Evolutionary conservation across 2,329 filamentous ascomycete genomes (phyloP).

Genomic region (Pseudonectria foliicola): DNA sequence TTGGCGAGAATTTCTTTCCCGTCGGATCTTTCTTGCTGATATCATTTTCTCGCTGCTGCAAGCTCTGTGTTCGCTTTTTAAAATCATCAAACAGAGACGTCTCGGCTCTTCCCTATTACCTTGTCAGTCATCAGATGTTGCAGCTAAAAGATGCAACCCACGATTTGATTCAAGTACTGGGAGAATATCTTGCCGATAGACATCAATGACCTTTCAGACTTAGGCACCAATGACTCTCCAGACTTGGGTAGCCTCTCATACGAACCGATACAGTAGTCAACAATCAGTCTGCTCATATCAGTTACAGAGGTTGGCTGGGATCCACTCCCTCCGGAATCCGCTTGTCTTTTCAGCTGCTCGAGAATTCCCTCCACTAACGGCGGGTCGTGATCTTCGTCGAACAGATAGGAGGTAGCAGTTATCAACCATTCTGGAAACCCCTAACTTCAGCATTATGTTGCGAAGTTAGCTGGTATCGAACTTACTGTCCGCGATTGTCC

Average conservation of each 20-base stretch:
- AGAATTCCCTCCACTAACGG: neutral
- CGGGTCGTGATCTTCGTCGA: neutral
- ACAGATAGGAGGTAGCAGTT: conserved; percentile 1
- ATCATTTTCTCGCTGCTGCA: too few relatives aligned
- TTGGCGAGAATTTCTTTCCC: too few relatives aligned
- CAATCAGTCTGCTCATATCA: conserved; percentile 9
- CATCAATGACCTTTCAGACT: too few relatives aligned
- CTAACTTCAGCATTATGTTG: too few relatives aligned
- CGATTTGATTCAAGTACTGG: too few relatives aligned
- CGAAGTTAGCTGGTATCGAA: too few relatives aligned
- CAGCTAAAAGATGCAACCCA: too few relatives aligned
- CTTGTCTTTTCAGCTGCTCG: neutral
- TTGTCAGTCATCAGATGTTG: conserved; percentile 2
- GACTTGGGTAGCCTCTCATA: conserved; percentile 4
- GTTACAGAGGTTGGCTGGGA: neutral
- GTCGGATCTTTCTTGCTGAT: too few relatives aligned
- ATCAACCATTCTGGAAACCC: conserved; percentile 2
- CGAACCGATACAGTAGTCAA: conserved; percentile 9
- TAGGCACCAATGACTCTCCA: neutral
- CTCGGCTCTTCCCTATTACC: conserved; percentile 2
- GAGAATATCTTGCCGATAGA: too few relatives aligned
- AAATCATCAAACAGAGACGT: conserved; percentile 3
- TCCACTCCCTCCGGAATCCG: neutral
- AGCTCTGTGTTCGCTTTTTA: too few relatives aligned
- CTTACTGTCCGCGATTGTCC: conserved; percentile 9